phyloP scores from a whole-genome alignment of 1,284 basidiomycete species.

The Fomitiporia mediterranea region DNA sequence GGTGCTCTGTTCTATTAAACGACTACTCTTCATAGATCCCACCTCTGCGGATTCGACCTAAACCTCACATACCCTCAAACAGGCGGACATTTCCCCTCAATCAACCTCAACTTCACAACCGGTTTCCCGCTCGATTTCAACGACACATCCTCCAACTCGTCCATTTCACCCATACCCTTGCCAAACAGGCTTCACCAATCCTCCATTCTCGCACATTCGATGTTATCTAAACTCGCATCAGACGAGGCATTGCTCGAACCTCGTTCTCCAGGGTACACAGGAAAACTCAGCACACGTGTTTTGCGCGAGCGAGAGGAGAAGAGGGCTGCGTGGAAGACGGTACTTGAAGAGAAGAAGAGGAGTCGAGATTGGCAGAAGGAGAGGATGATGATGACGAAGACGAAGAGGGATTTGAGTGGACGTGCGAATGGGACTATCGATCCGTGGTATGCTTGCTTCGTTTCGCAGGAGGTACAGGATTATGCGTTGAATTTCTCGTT shows the following conservation, averaged over 20 bases:
- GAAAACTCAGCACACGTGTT: conserved; percentile 26
- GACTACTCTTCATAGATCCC: conserved; percentile 35
- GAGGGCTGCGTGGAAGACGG: conserved; percentile 2
- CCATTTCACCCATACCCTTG: neutral
- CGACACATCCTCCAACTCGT: neutral
- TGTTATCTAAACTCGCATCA: neutral
- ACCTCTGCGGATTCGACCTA: conserved; percentile 61
- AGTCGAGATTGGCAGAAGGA: no score
- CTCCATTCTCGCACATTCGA: neutral
- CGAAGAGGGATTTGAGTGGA: conserved; percentile 42
- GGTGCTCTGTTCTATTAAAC: neutral
- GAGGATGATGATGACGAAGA: no score
- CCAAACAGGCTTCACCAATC: neutral
- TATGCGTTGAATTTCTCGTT: conserved; percentile 60
- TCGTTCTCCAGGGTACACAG: conserved; percentile 64
- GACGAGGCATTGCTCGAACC: conserved; percentile 50
- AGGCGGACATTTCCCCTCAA: conserved; percentile 44
- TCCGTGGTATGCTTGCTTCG: conserved; percentile 55
- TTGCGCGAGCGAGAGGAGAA: conserved; percentile 18
- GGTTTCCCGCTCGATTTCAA: conserved; percentile 16
- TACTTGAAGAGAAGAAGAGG: conserved; percentile 2
- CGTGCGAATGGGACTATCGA: conserved; percentile 49
- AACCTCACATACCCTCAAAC: conserved; percentile 68
- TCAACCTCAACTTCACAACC: conserved; percentile 15
- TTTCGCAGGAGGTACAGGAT: conserved; percentile 49